Evolutionary conservation across 2,329 filamentous ascomycete genomes (phyloP).

Genomic region (Claviceps monticola): DNA sequence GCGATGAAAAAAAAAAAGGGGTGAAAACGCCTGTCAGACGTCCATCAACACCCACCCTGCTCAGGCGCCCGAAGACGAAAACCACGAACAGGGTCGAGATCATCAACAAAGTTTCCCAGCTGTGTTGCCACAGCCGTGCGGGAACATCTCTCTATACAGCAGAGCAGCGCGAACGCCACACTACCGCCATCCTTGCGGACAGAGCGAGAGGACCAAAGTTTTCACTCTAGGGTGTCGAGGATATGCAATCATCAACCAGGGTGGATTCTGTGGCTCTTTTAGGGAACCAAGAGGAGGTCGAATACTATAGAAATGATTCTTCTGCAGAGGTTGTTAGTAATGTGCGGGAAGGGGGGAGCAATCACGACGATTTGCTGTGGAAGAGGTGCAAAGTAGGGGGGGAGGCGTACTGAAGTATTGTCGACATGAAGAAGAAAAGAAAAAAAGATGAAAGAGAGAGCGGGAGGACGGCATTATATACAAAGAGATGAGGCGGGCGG

Average conservation of each 20-base stretch:
- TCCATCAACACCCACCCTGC: conserved; percentile 73
- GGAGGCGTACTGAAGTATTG: conserved; percentile 42
- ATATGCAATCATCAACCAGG: conserved; percentile 86
- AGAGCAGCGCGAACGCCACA: conserved; percentile 8
- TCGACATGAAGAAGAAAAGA: conserved; percentile 46
- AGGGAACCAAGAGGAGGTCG: conserved; percentile 82
- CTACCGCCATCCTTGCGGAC: conserved; percentile 47
- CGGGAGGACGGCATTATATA: conserved; percentile 27
- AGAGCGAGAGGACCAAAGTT: conserved; percentile 44
- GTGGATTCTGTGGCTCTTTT: conserved; percentile 88
- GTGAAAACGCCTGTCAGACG: conserved; percentile 66
- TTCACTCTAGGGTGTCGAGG: conserved; percentile 87
- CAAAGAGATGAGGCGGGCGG: conserved; percentile 11
- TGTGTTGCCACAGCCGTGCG: conserved; percentile 5
- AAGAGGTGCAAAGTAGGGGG: conserved; percentile 19
- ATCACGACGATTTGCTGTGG: background rate
- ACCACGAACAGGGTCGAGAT: conserved; percentile 68
- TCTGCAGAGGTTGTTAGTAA: conserved; percentile 21
- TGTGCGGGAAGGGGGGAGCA: background rate
- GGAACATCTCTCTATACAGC: conserved; percentile 62
- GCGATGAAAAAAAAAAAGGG: conserved; percentile 54
- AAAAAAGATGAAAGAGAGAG: conserved; percentile 23
- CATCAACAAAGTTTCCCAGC: conserved; percentile 44
- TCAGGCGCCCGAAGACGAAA: conserved; percentile 60
- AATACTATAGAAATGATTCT: conserved; percentile 99